Evolutionary conservation across 208 protist species (phyloP), one percentile per base, ranked within the genome.

Genomic region (Angomonas desouzai): DNA sequence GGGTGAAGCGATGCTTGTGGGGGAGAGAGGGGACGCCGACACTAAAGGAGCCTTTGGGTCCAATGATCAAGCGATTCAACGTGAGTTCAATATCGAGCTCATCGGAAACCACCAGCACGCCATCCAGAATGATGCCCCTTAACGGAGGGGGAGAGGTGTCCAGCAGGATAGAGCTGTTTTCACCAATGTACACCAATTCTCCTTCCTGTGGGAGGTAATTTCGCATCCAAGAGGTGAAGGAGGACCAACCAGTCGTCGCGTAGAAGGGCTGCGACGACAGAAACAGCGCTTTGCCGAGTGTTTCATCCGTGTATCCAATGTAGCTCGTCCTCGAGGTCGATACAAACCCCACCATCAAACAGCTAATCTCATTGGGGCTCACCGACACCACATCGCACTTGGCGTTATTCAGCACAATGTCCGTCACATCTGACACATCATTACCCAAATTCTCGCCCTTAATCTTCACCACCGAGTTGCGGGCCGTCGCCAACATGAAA

Each of bases 71-170:
- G 0, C 38, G 27, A 3, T 56, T 55, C 22, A 71, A 40, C 6
- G 45, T 55, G 23, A 83, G 67, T 48, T 79, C 70, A 7, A 83
- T 57, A 29, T 73, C 66, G 9, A 64, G 25, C 0, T 60, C 45
- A 40, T 83, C 70, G 20, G 76, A 62, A 27, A 79, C 66, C 48
- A 83, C 74, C 13, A 83, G 72, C 1, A 70, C 69, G 34, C 77
- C 77, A 45, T 62, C 55, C 29, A 83, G 48, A 7, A 72, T 45
- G 32, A 83, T 53, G 23, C 67, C 51, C 11, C 49, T 45, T 34
- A 83, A 56, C 27, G 62, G 51, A 3, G 72, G 68, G 3, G 77
- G 77, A 7, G 72, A 72, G 10, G 47, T 68, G 56, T 83, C 77
- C 30, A 83, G 73, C 33, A 83, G 49, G 22, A 83, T 53, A 1